These are phyloP conservation scores for Eucalyptus tenuipes DNA, from an alignment of 345 rosid species.

Conservation along the genomic window DNA sequence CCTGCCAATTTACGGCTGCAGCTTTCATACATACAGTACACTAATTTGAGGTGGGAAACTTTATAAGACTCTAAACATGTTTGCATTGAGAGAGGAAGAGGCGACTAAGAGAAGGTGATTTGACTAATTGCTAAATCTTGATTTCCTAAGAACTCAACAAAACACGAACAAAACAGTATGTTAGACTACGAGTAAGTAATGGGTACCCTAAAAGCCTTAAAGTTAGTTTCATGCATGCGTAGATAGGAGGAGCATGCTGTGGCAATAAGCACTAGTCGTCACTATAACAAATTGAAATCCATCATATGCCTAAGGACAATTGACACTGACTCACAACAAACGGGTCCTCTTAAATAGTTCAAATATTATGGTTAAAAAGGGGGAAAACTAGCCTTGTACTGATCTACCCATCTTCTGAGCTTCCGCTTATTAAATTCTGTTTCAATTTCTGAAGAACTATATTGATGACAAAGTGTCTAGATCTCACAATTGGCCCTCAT, in stretches of 20 bases:
- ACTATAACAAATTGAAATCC: not conserved
- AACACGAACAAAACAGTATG: slow-evolving; percentile 8
- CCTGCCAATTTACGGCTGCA: not conserved
- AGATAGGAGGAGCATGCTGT: too few species aligned
- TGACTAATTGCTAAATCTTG: not conserved
- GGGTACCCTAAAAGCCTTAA: not conserved
- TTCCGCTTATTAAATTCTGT: slow-evolving; percentile 43
- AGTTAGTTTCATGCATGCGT: not conserved
- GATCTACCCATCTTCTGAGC: slow-evolving; percentile 50
- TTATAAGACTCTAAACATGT: not conserved
- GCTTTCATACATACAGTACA: not conserved
- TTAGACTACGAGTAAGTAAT: too few species aligned
- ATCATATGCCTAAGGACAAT: not conserved
- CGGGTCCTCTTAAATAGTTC: not conserved
- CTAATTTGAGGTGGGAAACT: not conserved
- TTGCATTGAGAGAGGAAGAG: not conserved
- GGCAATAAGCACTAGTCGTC: too few species aligned
- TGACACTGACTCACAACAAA: not conserved
- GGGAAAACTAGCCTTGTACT: slow-evolving; percentile 37
- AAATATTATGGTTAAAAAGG: not conserved
- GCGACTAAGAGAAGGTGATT: not conserved
- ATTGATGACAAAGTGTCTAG: not conserved
- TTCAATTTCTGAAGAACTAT: not conserved
- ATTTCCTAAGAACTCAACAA: not conserved
- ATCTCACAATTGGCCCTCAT: slow-evolving; percentile 88